A percentile compares a stretch with the other conserved stretches of the same genome.
Evolutionary conservation across 768 basidiomycete genomes (phyloP).

Genomic region (Naganishia randhawae): DNA sequence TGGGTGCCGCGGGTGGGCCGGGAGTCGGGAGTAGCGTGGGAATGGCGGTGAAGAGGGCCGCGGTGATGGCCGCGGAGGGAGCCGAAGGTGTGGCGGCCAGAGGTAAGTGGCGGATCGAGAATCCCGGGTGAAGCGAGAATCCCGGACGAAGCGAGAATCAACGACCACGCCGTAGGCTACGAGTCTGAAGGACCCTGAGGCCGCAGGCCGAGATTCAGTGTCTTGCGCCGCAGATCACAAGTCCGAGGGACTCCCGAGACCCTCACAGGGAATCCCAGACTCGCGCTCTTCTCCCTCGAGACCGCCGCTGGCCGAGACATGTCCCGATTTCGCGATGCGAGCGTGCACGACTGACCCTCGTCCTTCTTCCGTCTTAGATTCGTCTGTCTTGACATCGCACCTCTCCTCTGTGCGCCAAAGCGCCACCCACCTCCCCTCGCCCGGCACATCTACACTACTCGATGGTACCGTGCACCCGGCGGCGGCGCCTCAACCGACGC

Average conservation of each 20-base stretch:
- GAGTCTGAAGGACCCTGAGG: too few species aligned
- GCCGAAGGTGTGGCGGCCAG: too few species aligned
- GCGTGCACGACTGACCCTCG: background rate
- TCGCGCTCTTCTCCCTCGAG: too few species aligned
- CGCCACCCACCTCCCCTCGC: background rate
- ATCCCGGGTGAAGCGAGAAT: background rate
- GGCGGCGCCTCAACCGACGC: too few species aligned
- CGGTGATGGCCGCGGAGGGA: too few species aligned
- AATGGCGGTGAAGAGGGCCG: background rate
- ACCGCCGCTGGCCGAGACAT: too few species aligned
- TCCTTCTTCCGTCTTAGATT: background rate
- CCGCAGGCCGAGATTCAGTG: too few species aligned
- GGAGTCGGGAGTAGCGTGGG: slow-evolving; percentile 4
- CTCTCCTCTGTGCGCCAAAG: background rate
- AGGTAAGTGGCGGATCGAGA: background rate
- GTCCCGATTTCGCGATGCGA: background rate
- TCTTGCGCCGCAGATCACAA: too few species aligned
- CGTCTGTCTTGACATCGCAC: slow-evolving; percentile 8
- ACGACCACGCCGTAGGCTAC: background rate
- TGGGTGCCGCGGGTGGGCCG: background rate
- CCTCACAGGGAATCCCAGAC: too few species aligned
- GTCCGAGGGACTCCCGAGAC: too few species aligned
- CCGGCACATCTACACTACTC: background rate
- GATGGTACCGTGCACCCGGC: too few species aligned
- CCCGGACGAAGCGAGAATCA: background rate